Base-by-base conservation (phyloP, 306 rosid genomes). In the Argentina anserina region DNA sequence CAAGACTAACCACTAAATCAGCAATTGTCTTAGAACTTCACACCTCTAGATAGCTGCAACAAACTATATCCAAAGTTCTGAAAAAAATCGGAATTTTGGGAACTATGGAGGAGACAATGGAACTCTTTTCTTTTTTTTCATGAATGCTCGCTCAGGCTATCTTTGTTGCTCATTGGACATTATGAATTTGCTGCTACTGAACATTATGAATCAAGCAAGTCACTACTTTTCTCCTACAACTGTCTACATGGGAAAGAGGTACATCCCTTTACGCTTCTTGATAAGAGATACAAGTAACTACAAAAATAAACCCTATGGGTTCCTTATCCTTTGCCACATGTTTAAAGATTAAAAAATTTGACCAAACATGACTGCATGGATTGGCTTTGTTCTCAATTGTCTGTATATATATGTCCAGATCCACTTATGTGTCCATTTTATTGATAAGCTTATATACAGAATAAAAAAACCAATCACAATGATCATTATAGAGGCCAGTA, bases 401-500 rank as follows among this genome's bases (percentile, higher is more conserved):
- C 28, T 37, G 1, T 11, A 63, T 10, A 63, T 20, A 9, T 37
- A 31, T 33, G 25, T 61, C 62, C 62, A 50, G 58, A 50, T 58
- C 37, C 63, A 56, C 36, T 56, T 11, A 25, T 58, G 42, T 33
- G 17, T 29, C 23, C 25, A n/a, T 7, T 7, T 15, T 61, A 53
- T 58, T 26, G 8, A 21, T 40, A 21, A 39, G 20, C 10, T n/a
- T 21, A n/a, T 10, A 12, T 64, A 2, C 52, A 23, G 43, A 25
- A 14, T 2, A 25, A 20, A 64, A 20, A 18, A 47, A 34, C 52
- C 20, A 25, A 37, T 20, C 13, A 43, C 29, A 42, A 65, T 39
- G 41, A 75, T 59, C 67, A 76, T 37, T 29, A 53, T 47, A 55
- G 76, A 52, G 69, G 42, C 25, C 53, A 71, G 56, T 75, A 87